Base-by-base conservation (phyloP, 257 asterid species). In the Rubia yunnanensis region DNA sequence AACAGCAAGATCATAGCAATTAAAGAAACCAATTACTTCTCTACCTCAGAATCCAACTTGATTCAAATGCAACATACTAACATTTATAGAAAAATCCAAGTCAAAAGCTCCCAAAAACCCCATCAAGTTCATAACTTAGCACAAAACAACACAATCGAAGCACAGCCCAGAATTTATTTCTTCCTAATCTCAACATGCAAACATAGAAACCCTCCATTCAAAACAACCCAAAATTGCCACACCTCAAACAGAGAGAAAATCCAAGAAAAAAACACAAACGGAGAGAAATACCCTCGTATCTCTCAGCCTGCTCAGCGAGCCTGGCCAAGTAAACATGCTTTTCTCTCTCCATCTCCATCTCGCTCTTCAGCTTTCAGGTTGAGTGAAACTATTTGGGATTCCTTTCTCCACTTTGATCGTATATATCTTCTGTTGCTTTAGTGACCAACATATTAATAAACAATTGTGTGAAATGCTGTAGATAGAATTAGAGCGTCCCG, bases 271-370 rank as follows among this genome's bases (percentile, higher is more conserved):
- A 13, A 32, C 44, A 59, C 64, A 57, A 0, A 58, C 44, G 30
- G 14, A 32, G 5, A 59, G 35, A 44, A 50, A 60, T 76, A 87
- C 95, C 95, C 74, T 87, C 95, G 57, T 87, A 87, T 81, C 91
- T 74, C 62, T 87, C 95, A 48, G 95, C 91, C 70, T 87, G 91
- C 80, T 87, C 91, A 1, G 91, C 89, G 53, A 87, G 81, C 77
- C 89, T 83, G 56, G 91, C 91, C 77, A 84, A 68, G 87, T 84
- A 87, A 54, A 87, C 84, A 36, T 75, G 87, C 66, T 76, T 77
- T 73, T 78, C 82, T 71, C 91, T 84, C 78, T 82, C 91, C 65
- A 79, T 77, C 84, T 84, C 91, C 94, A 84, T 86, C 34, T 67
- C 15, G 63, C 39, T 6, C 75, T 65, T 28, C 55, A 15, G 23